Evolutionary conservation across 2,329 filamentous ascomycete species (phyloP), one percentile per base, ranked within the genome.

Genomic region (Ceratocystis destructans): DNA sequence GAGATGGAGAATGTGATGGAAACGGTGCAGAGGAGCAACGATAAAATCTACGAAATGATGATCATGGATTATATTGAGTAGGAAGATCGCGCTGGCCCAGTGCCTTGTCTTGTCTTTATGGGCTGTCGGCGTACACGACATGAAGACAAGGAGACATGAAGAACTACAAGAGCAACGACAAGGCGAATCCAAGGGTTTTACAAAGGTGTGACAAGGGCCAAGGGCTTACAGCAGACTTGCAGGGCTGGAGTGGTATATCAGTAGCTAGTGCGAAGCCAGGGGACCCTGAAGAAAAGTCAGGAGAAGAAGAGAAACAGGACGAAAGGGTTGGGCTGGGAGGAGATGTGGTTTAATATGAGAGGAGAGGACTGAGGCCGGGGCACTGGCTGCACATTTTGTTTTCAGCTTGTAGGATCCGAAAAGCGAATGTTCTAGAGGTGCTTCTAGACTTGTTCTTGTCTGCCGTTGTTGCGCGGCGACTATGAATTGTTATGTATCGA

Each of bases 371-470:
- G 48, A 53, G n/a, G 48, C 20, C n/a, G n/a, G 20, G 48, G 48
- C 25, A 25, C 20, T 20, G 12, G 20, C 7, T 50, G 0, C 46
- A 22, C 22, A n/a, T 57, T 17, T 31, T 15, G 10, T 20, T 31
- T 57, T 57, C 53, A 57, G 53, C 53, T 57, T 57, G 53, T 6
- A 31, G 53, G 25, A 25, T 57, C 53, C 28, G 17, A 25, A 15
- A 33, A 15, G 53, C 53, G 53, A 57, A 57, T 8, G 15, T 57
- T 57, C 53, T 57, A 31, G 53, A 57, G 53, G 10, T 10, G 22
- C 28, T 57, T 57, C 53, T 62, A 62, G 37, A 62, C 31, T 28
- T 46, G 4, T 33, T 67, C 63, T 44, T 31, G 62, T 65, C 61
- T 31, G 62, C 62, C 61, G 33, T 53, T 55, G 37, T 28, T 45